These are phyloP conservation scores for Pseudoscleropodium purum DNA, from an alignment of 225 moss, liverwort and hornwort species.

Conservation along the genomic window DNA sequence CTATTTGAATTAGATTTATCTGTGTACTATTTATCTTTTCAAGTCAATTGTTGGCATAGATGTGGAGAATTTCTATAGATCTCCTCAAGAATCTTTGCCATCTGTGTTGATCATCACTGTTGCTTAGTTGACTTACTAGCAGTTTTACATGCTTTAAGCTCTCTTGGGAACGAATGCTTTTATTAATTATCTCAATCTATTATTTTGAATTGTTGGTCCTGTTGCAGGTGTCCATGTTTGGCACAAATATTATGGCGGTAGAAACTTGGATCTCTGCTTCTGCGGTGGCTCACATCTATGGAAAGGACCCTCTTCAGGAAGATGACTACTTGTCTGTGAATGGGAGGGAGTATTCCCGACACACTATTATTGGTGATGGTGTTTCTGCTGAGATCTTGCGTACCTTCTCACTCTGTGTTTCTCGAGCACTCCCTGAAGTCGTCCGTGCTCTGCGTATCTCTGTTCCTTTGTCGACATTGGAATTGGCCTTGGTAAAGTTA, in stretches of 20 bases:
- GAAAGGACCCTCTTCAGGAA: slow-evolving; percentile 55
- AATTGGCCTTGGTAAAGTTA: slow-evolving; percentile 44
- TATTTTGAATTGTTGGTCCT: neutral
- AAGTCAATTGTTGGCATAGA: neutral
- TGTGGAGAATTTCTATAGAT: neutral
- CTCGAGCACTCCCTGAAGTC: slow-evolving; percentile 70
- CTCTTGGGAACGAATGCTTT: neutral
- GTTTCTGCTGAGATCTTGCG: slow-evolving; percentile 62
- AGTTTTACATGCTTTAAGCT: neutral
- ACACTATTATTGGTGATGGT: slow-evolving; percentile 32
- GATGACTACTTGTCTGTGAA: slow-evolving; percentile 54
- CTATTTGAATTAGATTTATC: neutral
- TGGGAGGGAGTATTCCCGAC: slow-evolving; percentile 64
- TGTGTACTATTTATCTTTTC: neutral
- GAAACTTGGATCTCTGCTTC: slow-evolving; percentile 90
- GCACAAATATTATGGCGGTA: slow-evolving; percentile 63
- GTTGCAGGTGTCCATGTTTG: slow-evolving; percentile 75
- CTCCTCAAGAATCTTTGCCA: neutral
- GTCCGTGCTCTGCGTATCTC: slow-evolving; percentile 58
- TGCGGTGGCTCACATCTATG: slow-evolving; percentile 82
- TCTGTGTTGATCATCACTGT: neutral
- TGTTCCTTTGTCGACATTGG: slow-evolving; percentile 62
- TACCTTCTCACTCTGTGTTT: slow-evolving; percentile 59
- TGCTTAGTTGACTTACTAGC: neutral
- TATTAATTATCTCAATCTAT: neutral